phyloP scores from a whole-genome alignment of 1,284 basidiomycete genomes.

The Wolfiporia cocos region DNA sequence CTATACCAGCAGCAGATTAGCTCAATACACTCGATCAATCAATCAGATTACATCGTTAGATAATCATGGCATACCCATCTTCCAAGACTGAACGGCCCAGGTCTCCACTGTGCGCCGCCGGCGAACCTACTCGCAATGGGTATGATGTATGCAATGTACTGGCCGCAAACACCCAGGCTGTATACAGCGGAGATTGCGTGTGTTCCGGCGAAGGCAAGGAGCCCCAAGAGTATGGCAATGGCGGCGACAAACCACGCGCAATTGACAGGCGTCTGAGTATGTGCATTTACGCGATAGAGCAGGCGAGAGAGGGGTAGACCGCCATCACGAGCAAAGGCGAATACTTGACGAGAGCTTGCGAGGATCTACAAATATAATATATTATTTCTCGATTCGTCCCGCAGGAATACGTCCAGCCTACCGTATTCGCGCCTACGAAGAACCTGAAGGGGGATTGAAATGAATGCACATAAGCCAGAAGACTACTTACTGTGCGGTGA shows the following conservation, averaged over 20 bases:
- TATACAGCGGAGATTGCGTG: constrained; percentile 66
- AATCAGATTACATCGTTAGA: too few species aligned
- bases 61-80: constrained; percentile 37
- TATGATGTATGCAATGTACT: constrained; percentile 56
- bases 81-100: constrained; percentile 63
- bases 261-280: constrained; percentile 61
- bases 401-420: constrained; percentile 25
- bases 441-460: constrained; percentile 32
- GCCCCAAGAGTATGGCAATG: constrained; percentile 41
- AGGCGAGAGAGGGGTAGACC: constrained; percentile 68
- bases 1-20: constrained; percentile 24
- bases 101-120: constrained; percentile 40
- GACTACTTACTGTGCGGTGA: constrained; percentile 52
- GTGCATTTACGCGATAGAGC: constrained; percentile 62
- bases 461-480: constrained; percentile 43
- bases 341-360: constrained; percentile 50
- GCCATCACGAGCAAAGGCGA: constrained; percentile 60
- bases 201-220: constrained; percentile 59
- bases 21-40: neutral
- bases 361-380: constrained; percentile 31
- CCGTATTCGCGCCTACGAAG: constrained; percentile 74
- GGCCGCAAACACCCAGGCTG: constrained; percentile 45
- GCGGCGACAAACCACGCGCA: constrained; percentile 55
- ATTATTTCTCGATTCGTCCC: too few species aligned
- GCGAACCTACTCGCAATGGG: constrained; percentile 31